These are phyloP conservation scores for Cordyceps javanica DNA, from an alignment of 2,329 filamentous ascomycete genomes.

Conservation along the genomic window DNA sequence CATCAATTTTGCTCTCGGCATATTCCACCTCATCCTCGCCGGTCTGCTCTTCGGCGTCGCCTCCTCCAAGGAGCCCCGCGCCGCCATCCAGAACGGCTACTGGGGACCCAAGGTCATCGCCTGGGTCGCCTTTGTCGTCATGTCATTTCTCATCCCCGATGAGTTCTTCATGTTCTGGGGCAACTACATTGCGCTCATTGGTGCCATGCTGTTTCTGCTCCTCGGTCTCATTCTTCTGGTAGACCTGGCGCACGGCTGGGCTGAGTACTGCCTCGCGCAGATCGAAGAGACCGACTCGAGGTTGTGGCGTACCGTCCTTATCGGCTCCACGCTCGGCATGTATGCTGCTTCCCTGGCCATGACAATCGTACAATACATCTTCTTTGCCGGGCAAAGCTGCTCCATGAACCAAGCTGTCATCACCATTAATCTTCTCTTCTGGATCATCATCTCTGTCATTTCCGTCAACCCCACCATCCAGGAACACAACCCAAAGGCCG, in stretches of 20 bases:
- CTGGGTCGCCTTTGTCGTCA: constrained; percentile 79
- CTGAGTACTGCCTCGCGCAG: constrained; percentile 88
- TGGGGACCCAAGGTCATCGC: constrained; percentile 94
- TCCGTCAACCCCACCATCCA: constrained; percentile 89
- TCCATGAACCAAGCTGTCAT: constrained; percentile 97
- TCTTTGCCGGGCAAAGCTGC: constrained; percentile 78
- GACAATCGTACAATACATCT: constrained; percentile 95
- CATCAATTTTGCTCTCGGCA: constrained; percentile 93
- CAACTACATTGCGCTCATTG: constrained; percentile 82
- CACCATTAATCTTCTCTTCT: constrained; percentile 82
- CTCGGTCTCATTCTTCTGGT: constrained; percentile 89
- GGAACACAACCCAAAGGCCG: constrained; percentile 86
- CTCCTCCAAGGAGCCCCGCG: constrained; percentile 80
- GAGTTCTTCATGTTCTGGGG: constrained; percentile 93
- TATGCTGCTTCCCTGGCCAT: constrained; percentile 85
- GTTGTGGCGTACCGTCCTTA: constrained; percentile 78
- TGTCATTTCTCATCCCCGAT: constrained; percentile 95
- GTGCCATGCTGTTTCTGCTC: constrained; percentile 88
- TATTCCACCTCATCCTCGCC: constrained; percentile 87
- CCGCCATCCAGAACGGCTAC: constrained; percentile 92
- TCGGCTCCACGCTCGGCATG: constrained; percentile 91
- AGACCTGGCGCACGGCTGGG: constrained; percentile 94
- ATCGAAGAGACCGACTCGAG: constrained; percentile 85
- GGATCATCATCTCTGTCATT: constrained; percentile 72
- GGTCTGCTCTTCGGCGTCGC: constrained; percentile 79